Percentiles rank a stretch among this genome's conserved stretches.
Evolutionary conservation across 495 filamentous ascomycete species (phyloP).

Genomic region (Symbiotaphrina buchneri): DNA sequence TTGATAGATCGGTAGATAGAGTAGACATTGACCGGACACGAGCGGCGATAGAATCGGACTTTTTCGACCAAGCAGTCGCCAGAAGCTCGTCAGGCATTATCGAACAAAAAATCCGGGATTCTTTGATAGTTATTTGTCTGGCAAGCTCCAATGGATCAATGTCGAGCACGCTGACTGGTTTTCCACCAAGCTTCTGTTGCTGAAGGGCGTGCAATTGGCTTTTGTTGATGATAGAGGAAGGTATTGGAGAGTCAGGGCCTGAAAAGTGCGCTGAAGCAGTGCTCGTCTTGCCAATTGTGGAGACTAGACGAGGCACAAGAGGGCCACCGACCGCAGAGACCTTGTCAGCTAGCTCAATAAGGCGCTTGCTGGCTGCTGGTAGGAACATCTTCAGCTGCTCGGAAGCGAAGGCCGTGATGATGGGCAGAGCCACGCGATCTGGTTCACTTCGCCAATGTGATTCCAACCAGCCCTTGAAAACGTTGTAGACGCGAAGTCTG

Average conservation of each 20-base stretch:
- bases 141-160: conserved; percentile 88
- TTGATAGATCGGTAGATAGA: conserved; percentile 74
- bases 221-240: conserved; percentile 44
- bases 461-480: conserved; percentile 94
- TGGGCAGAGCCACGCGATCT: conserved; percentile 48
- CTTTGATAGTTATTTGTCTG: conserved; percentile 81
- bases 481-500: conserved; percentile 80
- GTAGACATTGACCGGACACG: conserved; percentile 92
- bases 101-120: conserved; percentile 79
- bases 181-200: conserved; percentile 46
- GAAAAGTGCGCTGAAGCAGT: conserved; percentile 40
- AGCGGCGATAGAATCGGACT: conserved; percentile 50
- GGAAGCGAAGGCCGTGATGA: conserved; percentile 61
- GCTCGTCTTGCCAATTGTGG: conserved; percentile 72
- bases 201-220: conserved; percentile 52
- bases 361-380: conserved; percentile 54
- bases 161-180: conserved; percentile 56
- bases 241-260: conserved; percentile 47
- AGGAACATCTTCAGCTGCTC: conserved; percentile 40
- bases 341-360: conserved; percentile 59
- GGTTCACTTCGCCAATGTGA: conserved; percentile 76
- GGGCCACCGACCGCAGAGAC: conserved; percentile 55
- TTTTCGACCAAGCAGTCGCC: conserved; percentile 82
- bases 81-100: conserved; percentile 91
- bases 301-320: conserved; percentile 68